Evolutionary conservation across 1,284 basidiomycete genomes (phyloP), one percentile per base, ranked within the genome.

Genomic region (Ceratobasidium sp.): DNA sequence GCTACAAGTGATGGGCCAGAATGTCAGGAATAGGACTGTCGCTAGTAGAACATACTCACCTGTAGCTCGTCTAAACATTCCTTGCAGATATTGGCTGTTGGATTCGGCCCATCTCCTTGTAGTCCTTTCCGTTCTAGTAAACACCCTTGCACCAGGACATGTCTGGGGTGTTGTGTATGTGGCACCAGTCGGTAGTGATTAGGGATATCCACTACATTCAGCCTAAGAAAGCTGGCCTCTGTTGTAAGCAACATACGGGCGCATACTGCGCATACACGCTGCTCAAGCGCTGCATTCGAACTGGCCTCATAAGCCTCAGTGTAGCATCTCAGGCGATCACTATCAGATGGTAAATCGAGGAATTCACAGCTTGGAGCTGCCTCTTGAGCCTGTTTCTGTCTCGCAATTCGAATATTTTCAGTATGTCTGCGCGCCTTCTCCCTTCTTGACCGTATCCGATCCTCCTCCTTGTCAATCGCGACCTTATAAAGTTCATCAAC

Each of bases 261-360:
- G 41, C 59, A 62, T 27, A 62, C 39, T 11, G 39, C 59, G 41
- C 59, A 62, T 41, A 62, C 43, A 62, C 37, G 41, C 24, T 27
- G 41, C 22, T 29, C 39, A 6, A 62, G 34, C 11, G 59, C 59
- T 22, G n/a, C 34, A 39, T 29, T 62, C 9, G 59, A 62, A 13
- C 39, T 62, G n/a, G 59, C 59, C 11, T 43, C 14, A 24, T 62
- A 31, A 16, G 22, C 19, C 27, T 62, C 37, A 24, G 16, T 5
- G 22, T 62, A 62, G 39, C 59, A 62, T 19, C 41, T 46, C 13
- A 62, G 8, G 43, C 13, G 37, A 9, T 62, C 27, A 19, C 9
- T 24, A 41, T 62, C 39, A 11, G 59, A 43, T 13, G 34, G 39
- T 19, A 41, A n/a, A 4, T 62, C 39, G 24, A 62, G 16, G 22